Evolutionary conservation across 2,329 filamentous ascomycete genomes (phyloP).

Genomic region (Trichoderma harzianum): DNA sequence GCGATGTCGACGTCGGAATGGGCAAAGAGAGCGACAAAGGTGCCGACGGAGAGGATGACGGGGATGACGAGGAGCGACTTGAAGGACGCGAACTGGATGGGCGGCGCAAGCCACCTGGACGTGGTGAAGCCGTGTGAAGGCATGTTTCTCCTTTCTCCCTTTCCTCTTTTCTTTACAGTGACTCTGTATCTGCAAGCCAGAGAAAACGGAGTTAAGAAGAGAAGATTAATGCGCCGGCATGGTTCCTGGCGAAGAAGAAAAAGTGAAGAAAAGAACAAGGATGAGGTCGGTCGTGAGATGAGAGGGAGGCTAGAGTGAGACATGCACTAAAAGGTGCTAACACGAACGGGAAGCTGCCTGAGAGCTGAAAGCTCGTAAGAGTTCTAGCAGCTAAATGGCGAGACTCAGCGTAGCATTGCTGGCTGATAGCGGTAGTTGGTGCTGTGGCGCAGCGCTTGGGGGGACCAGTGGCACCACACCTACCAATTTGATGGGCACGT

Average conservation of each 20-base stretch:
- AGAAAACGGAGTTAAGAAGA: background rate
- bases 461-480: background rate
- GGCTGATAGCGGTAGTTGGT: background rate
- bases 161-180: background rate
- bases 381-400: background rate
- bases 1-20: constrained; percentile 50
- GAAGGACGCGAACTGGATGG: constrained; percentile 51
- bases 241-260: background rate
- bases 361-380: background rate
- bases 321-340: background rate
- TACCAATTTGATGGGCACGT: background rate
- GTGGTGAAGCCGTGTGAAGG: background rate
- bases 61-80: constrained; percentile 51
- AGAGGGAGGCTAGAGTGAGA: background rate
- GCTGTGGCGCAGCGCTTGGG: background rate
- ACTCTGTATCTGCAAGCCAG: background rate
- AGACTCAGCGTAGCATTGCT: background rate
- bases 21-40: constrained; percentile 40
- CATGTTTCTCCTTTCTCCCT: background rate
- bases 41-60: constrained; percentile 44
- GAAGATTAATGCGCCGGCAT: background rate
- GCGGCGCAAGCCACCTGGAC: constrained; percentile 28
- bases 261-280: background rate
- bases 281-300: background rate
- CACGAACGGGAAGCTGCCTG: background rate